These are phyloP conservation scores for Nicotiana obtusifolia DNA, from an alignment of 257 asterid genomes.

Conservation along the genomic window DNA sequence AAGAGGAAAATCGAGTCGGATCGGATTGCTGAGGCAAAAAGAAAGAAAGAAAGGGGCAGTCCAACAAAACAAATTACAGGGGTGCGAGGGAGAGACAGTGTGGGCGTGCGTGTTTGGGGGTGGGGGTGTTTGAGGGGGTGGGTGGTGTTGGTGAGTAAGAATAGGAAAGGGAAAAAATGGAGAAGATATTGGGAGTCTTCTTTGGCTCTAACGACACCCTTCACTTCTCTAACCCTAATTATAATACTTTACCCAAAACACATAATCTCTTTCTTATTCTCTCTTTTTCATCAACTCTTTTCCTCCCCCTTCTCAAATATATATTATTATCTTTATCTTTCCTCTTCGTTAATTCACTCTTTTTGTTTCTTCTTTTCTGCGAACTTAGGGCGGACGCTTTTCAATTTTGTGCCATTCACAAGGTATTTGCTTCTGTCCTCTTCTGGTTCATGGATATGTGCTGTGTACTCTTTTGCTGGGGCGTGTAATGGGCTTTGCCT, in stretches of 20 bases:
- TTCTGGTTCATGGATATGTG: not conserved
- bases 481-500: not conserved
- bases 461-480: not conserved
- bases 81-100: not conserved
- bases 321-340: not conserved
- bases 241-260: slow-evolving; percentile 24
- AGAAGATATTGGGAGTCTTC: slow-evolving; percentile 67
- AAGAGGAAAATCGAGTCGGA: slow-evolving; percentile 11
- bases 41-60: slow-evolving; percentile 4
- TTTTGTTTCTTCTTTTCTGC: not conserved
- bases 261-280: not conserved
- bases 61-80: slow-evolving; percentile 25
- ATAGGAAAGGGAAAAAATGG: slow-evolving; percentile 44
- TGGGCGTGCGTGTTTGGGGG: not conserved
- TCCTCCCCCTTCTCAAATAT: not conserved
- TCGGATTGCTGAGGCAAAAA: slow-evolving; percentile 24
- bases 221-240: slow-evolving; percentile 37
- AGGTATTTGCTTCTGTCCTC: not conserved
- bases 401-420: not conserved
- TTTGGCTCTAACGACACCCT: slow-evolving; percentile 27
- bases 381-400: not conserved
- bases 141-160: slow-evolving; percentile 10
- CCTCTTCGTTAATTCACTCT: not conserved
- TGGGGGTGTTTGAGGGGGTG: not conserved
- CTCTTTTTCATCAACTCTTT: slow-evolving; percentile 24